Evolutionary conservation across 371 early-diverging fungal species (phyloP), one percentile per base, ranked within the genome.

Genomic region (Mucor saturninus): DNA sequence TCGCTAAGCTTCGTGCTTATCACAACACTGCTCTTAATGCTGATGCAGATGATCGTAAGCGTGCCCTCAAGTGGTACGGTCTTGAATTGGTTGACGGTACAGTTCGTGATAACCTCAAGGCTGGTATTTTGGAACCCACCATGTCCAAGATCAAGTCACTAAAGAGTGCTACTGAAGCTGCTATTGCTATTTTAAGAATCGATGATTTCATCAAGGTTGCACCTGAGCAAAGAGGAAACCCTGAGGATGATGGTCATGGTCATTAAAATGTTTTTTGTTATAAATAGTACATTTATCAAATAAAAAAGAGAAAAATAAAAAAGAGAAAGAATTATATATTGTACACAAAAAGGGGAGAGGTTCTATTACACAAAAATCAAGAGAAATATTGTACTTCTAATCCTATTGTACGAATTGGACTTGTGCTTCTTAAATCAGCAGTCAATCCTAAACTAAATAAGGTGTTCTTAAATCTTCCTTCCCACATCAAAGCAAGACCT

Each of bases 101-200:
- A 68, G 83, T 99, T 32, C 88, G 98, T 52, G 95, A 99, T 73
- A 99, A 99, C 82, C 79, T 99, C 56, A 84, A 89, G 64, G 91
- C 93, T 29, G 99, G 99, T 59, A 96, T 99, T 6, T 83, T 99
- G 61, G 99, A 99, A 79, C 99, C 99, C 32, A 95, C 98, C 54
- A 94, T 99, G 86, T 94, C 95, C 73, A 99, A 99, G 86, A 89
- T 99, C 79, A 99, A 97, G 82, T 95, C 97, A 39, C 79, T 99
- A 59, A 97, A 98, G 84, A 94, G 98, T 31, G 99, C 99, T 35
- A 99, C 99, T 40, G 99, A 99, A 80, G 99, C 99, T 50, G 99
- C 99, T 42, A 97, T 99, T 71, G 93, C 98, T 63, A 94, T 99
- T 64, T 85, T 99, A 62, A 91, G 99, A 71, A 99, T 99, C 67